Evolutionary conservation across 108 stramenopile genomes (phyloP), one percentile per base, ranked within the genome.

Genomic region (Nitzschia sp.): DNA sequence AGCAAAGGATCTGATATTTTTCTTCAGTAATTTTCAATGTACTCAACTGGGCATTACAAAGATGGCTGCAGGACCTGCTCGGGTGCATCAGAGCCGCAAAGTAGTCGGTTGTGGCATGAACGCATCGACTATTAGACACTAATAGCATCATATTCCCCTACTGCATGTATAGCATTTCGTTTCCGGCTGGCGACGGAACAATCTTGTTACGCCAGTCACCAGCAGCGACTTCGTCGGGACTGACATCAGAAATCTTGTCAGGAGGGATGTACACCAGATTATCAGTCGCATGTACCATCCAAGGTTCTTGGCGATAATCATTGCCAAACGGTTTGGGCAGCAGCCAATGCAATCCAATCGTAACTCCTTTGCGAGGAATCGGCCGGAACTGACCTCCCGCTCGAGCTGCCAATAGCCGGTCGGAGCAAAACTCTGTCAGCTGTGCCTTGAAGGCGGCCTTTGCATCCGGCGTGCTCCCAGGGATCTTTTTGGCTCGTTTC

Each of bases 271-370:
- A 90, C 18, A 92, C 86, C 54, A 90, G 47, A 77, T 88, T 79
- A 46, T 92, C 89, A 35, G 82, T 79, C n/a, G 86, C 82, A 71
- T 87, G 86, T 33, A 79, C 82, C 76, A 78, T 73, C 84, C 83
- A 84, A 31, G 90, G 91, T 65, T 90, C 93, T 80, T 89, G 90
- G 64, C 90, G 74, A 70, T 76, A 91, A 68, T 92, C 90, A 70
- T 93, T 85, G 45, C 95, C 93, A 76, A 97, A 95, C 35, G 94
- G 96, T 66, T 96, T 89, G 38, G 95, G 96, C 36, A 97, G 62
- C 58, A 97, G 77, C 93, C 93, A 96, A 66, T 97, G 96, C 65
- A 96, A 72, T 15, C 92, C 93, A 46, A 97, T 72, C 19, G 92
- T 91, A 13, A 97, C 80, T 28, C 92, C 95, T 79, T 95, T 96